A percentile compares a stretch with the other conserved stretches of the same genome.
Evolutionary conservation across 768 basidiomycete species (phyloP).

Genomic region (Amanita subjunquillea): DNA sequence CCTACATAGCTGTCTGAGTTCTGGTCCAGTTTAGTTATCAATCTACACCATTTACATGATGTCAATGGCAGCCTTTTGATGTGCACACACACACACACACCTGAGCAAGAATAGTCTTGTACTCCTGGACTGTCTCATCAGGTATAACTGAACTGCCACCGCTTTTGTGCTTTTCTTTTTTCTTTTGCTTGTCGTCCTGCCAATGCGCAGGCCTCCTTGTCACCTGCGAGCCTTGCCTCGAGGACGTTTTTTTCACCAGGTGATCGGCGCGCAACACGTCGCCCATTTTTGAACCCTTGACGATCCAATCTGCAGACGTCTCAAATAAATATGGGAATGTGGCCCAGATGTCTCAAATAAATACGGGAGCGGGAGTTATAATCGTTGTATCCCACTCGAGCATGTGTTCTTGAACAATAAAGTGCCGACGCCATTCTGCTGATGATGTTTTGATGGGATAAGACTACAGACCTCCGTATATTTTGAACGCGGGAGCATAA

Average conservation of each 20-base stretch:
- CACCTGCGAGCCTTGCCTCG: constrained; percentile 80
- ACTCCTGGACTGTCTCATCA: constrained; percentile 66
- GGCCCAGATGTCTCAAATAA: constrained; percentile 93
- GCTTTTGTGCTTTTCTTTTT: constrained; percentile 68
- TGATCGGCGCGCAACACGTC: constrained; percentile 97
- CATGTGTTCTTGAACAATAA: constrained; percentile 98
- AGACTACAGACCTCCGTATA: constrained; percentile 76
- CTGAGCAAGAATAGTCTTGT: constrained; percentile 82
- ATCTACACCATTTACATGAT: constrained; percentile 36
- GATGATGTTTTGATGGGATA: constrained; percentile 46
- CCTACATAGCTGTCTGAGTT: constrained; percentile 79
- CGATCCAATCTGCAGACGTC: constrained; percentile 99
- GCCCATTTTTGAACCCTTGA: constrained; percentile 89
- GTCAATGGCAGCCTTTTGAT: neutral
- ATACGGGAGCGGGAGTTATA: constrained; percentile 91
- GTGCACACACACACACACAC: constrained; percentile 28
- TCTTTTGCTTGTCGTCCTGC: constrained; percentile 54
- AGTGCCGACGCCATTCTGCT: constrained; percentile 95
- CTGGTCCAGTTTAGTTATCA: constrained; percentile 87
- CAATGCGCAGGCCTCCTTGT: constrained; percentile 79
- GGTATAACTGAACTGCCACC: constrained; percentile 58
- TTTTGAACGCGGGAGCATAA: constrained; percentile 97
- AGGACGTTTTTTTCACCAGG: constrained; percentile 87
- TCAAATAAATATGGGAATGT: too few species aligned
- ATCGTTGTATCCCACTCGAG: constrained; percentile 96